Base-by-base conservation (phyloP, 1,284 basidiomycete species). In the Cryptococcus sp. region DNA sequence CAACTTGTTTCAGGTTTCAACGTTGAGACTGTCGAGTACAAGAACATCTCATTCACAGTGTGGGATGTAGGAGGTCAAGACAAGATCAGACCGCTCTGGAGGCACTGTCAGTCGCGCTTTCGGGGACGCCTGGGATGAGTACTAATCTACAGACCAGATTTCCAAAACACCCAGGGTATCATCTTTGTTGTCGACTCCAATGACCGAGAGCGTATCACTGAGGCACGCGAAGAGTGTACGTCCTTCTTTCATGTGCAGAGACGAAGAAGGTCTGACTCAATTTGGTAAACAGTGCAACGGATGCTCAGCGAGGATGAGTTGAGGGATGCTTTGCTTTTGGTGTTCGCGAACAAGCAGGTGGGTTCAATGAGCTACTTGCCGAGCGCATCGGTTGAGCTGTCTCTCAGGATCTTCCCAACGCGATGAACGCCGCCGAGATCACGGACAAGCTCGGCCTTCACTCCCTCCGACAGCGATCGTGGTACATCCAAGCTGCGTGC, bases 261-360 rank as follows among this genome's bases (percentile, higher is more conserved):
- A 16, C 3, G 20, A 34, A 22, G 19, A 53, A 53, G 10, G 22
- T 46, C 19, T 41, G 17, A 26, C 17, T 17, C 13, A 34, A 55
- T 25, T 16, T 11, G 23, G 1, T 37, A 6, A 16, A 15, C 53
- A 79, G 78, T 99, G 59, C 96, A 99, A 81, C 89, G 95, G 76
- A 99, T 99, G 94, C 83, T 99, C 80, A 98, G 97, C 81, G 96
- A 99, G 81, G 95, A 99, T 76, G 96, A 99, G 83, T 89, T 99
- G 68, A 91, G 95, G 65, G 93, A 99, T 79, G 96, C 96, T 51
- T 89, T 98, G 73, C 87, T 99, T 70, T 88, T 99, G 67, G 96
- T 99, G 72, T 99, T 96, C 74, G 94, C 94, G 78, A 98, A 99
- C 87, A 98, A 97, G 83, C 94, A 97, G 81, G 77, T 76, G 43